Percentiles rank a stretch among this genome's conserved stretches.
phyloP scores from a whole-genome alignment of 2,329 filamentous ascomycete genomes.

The Trichoderma sp. region DNA sequence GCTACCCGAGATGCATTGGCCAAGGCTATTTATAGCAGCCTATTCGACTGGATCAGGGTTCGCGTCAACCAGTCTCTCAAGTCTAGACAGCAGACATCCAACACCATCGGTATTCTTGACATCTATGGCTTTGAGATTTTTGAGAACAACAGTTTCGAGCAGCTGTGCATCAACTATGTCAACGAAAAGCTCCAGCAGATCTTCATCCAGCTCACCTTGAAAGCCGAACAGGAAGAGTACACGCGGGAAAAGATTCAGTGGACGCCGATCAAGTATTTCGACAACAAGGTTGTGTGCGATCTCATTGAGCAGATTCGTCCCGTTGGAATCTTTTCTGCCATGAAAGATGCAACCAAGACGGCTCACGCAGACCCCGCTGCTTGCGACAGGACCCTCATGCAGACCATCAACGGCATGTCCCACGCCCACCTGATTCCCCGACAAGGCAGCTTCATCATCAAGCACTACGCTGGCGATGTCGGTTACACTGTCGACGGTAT shows the following conservation, averaged over 20 bases:
- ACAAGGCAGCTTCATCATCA: slow-evolving; percentile 96
- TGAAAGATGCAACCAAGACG: slow-evolving; percentile 99
- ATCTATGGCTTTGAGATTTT: slow-evolving; percentile 99
- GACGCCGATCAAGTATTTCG: slow-evolving; percentile 99
- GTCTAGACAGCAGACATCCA: slow-evolving; percentile 72
- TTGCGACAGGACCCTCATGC: slow-evolving; percentile 94
- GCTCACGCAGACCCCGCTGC: slow-evolving; percentile 93
- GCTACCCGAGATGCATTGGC: slow-evolving; percentile 89
- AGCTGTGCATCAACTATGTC: slow-evolving; percentile 99
- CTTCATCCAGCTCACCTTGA: slow-evolving; percentile 95
- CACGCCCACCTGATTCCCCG: slow-evolving; percentile 90
- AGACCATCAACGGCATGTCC: slow-evolving; percentile 85
- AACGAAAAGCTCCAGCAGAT: slow-evolving; percentile 99
- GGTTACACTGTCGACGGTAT: slow-evolving; percentile 93
- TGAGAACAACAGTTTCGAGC: slow-evolving; percentile 98
- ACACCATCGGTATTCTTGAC: slow-evolving; percentile 95
- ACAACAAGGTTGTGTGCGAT: slow-evolving; percentile 98
- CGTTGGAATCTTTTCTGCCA: slow-evolving; percentile 87
- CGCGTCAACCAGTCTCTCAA: slow-evolving; percentile 88
- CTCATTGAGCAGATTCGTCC: slow-evolving; percentile 91
- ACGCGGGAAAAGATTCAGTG: slow-evolving; percentile 94
- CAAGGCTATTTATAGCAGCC: slow-evolving; percentile 95
- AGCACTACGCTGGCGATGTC: slow-evolving; percentile 98
- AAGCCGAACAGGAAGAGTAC: slow-evolving; percentile 97
- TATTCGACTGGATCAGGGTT: slow-evolving; percentile 98